A percentile compares a stretch with the other conserved stretches of the same genome.
Conservation (phyloP, 78 protist genomes). For the Goniomonas avonlea region DNA sequence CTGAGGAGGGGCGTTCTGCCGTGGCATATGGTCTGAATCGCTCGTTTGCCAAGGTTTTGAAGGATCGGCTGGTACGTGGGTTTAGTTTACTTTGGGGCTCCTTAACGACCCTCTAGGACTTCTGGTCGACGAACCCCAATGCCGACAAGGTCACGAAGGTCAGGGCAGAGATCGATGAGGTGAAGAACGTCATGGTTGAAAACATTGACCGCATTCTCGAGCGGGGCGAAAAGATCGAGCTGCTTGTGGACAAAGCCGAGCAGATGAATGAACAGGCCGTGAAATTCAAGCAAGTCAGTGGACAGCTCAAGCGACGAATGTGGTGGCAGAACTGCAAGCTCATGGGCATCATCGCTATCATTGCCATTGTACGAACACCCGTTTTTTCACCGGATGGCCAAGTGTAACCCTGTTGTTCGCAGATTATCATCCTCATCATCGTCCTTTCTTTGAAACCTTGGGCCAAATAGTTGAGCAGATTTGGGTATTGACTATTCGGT, state of each 20-base stretch:
- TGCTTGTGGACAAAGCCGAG: constrained; percentile 25
- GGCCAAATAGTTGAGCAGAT: no score
- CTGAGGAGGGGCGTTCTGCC: neutral
- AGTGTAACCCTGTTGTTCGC: no score
- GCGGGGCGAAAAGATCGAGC: constrained; percentile 36
- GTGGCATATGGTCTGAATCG: constrained; percentile 3
- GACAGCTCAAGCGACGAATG: neutral
- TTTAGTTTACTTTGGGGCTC: no score
- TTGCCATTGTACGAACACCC: neutral
- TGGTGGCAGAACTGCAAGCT: neutral
- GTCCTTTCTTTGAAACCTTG: no score
- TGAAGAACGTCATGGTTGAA: constrained; percentile 21
- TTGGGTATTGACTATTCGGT: no score
- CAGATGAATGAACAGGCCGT: neutral
- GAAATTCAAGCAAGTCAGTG: neutral
- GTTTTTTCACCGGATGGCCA: no score
- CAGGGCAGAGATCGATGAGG: constrained; percentile 8
- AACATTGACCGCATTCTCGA: constrained; percentile 34
- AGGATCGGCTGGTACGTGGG: neutral
- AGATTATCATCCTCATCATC: no score
- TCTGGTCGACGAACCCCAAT: neutral
- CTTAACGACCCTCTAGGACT: no score
- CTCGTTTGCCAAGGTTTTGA: neutral
- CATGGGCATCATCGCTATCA: neutral
- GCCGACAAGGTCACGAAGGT: constrained; percentile 2